phyloP scores from a whole-genome alignment of 2,329 filamentous ascomycete species.

The Dactylellina cionopaga region DNA sequence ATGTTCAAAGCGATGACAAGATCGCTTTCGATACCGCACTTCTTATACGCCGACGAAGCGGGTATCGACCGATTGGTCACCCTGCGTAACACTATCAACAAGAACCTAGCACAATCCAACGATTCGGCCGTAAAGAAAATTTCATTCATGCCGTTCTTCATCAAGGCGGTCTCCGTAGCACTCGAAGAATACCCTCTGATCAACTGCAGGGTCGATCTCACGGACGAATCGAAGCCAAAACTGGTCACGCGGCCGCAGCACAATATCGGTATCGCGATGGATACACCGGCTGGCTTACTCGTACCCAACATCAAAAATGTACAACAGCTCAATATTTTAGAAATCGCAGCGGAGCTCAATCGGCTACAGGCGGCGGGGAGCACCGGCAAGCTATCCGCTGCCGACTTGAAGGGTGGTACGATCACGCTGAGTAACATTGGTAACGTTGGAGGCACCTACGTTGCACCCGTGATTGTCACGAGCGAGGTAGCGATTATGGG shows the following conservation, averaged over 20 bases:
- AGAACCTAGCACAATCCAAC: conserved; percentile 62
- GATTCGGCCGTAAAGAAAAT: conserved; percentile 69
- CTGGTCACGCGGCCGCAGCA: conserved; percentile 83
- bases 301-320: conserved; percentile 93
- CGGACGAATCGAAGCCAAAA: conserved; percentile 71
- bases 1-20: conserved; percentile 99
- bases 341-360: conserved; percentile 79
- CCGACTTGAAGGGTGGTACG: conserved; percentile 84
- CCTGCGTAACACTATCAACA: conserved; percentile 79
- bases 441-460: conserved; percentile 89
- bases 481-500: conserved; percentile 92
- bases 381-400: conserved; percentile 76
- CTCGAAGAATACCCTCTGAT: conserved; percentile 84
- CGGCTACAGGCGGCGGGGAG: conserved; percentile 78
- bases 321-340: conserved; percentile 76
- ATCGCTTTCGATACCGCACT: conserved; percentile 90
- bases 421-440: conserved; percentile 98
- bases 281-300: conserved; percentile 85
- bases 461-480: conserved; percentile 89
- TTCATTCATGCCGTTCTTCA: conserved; percentile 91
- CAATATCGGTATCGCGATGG: conserved; percentile 96
- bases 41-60: conserved; percentile 90
- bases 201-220: conserved; percentile 80
- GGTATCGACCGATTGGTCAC: conserved; percentile 79
- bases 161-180: conserved; percentile 91